Percentiles rank a stretch among this genome's conserved stretches.
phyloP scores from a whole-genome alignment of 352 stramenopile genomes.

The Stramenopiles sp. region DNA sequence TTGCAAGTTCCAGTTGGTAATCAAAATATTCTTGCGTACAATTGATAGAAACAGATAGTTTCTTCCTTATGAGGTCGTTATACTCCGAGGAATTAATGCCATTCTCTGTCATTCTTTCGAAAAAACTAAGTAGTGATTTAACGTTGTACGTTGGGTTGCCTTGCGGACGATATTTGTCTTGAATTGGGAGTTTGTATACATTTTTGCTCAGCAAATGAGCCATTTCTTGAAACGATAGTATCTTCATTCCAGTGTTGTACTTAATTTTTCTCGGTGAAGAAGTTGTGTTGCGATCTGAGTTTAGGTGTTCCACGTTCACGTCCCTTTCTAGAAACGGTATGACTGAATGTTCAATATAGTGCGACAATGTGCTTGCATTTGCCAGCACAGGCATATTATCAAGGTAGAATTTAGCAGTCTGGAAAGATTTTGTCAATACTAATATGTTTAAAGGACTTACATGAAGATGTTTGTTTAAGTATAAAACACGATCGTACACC shows the following conservation, averaged over 20 bases:
- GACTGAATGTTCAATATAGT: not conserved
- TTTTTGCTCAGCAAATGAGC: not conserved
- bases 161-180: not conserved
- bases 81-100: not conserved
- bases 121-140: not conserved
- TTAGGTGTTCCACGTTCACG: not conserved
- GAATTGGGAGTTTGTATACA: not conserved
- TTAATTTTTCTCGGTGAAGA: not conserved
- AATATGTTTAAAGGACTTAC: not conserved
- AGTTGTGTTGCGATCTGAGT: not conserved
- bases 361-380: not conserved
- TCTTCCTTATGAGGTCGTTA: not conserved
- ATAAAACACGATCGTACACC: not conserved
- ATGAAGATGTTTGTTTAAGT: not conserved
- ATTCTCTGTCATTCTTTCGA: not conserved
- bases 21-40: not conserved
- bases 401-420: not conserved
- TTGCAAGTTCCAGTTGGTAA: not conserved
- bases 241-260: not conserved
- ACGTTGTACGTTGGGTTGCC: not conserved
- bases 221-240: not conserved
- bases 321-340: not conserved
- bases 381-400: not conserved
- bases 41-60: not conserved
- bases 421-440: not conserved